phyloP scores from a whole-genome alignment of 106 monocot species.

The Chionographis japonica region DNA sequence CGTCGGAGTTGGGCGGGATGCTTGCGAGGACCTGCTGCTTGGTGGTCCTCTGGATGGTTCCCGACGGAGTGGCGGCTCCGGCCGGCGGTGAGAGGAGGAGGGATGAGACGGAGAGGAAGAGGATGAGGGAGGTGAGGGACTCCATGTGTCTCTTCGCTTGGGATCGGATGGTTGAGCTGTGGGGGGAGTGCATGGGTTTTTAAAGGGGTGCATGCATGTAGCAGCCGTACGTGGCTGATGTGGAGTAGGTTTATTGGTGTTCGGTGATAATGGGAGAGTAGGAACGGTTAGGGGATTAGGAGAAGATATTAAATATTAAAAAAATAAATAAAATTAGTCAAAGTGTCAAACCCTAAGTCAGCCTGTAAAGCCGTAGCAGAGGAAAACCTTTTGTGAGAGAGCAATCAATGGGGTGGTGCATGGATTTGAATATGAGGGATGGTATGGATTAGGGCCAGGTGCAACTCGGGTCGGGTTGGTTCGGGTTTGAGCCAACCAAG shows the following conservation, averaged over 20 bases:
- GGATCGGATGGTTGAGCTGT: background rate
- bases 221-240: background rate
- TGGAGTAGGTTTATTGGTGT: conserved; percentile 4
- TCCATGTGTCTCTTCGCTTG: background rate
- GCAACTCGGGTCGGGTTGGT: too few relatives aligned
- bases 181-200: background rate
- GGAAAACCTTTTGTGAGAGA: too few relatives aligned
- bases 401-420: too few relatives aligned
- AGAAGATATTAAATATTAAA: too few relatives aligned
- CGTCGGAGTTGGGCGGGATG: conserved; percentile 25
- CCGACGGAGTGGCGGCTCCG: conserved; percentile 3
- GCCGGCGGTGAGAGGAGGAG: background rate
- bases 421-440: too few relatives aligned
- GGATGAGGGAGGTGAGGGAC: background rate
- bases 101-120: conserved; percentile 3
- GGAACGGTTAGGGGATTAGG: too few relatives aligned
- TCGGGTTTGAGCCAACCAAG: too few relatives aligned
- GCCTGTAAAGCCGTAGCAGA: too few relatives aligned
- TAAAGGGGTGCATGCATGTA: background rate
- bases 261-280: too few relatives aligned
- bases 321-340: too few relatives aligned
- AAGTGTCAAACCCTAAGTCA: too few relatives aligned
- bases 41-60: conserved; percentile 44
- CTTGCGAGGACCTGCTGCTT: conserved; percentile 64
- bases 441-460: too few relatives aligned